Base-by-base conservation (phyloP, 768 basidiomycete genomes). In the Leucogyrophana mollusca region DNA sequence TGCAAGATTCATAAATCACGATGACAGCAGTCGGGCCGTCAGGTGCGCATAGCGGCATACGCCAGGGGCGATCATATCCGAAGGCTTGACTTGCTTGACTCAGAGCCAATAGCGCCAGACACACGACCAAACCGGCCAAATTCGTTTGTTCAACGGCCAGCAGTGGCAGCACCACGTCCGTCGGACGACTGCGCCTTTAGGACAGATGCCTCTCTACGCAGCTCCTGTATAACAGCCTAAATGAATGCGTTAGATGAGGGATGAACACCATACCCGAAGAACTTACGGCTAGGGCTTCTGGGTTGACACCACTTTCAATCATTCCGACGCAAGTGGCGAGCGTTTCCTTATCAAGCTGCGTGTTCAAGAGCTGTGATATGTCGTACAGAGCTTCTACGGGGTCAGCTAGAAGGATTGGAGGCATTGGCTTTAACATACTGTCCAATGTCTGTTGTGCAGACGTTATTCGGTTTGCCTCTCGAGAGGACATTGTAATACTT, bases 251-350 rank as follows among this genome's bases (percentile, higher is more conserved):
- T 4, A 34, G 18, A 9, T 16, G 10, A 16, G 3, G 8, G 32
- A 39, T 9, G 21, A 8, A 20, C 7, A 24, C 10, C 23, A 4
- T 16, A 59, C 35, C 35, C 44, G 44, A 27, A 56, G 65, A 13
- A 69, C 83, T 45, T 61, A 94, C 93, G 56, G 92, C 93, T 37
- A 95, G 73, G 0, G 91, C 92, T 58, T 94, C 91, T 9, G 93
- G 90, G 64, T 94, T 95, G 38, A 88, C 89, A 14, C 93, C 93
- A 50, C 81, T 85, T 69, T 95, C 93, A 56, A 95, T 92, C 86
- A 95, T 85, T 33, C 84, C 79, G 18, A 95, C 83, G 62, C 93
- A 95, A 20, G 88, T 93, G 27, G 87, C 90, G n/a, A 95, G 78
- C 2, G 90, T 90, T 60, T 92, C 88, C 57, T 88, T 90, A 70